Evolutionary conservation across 2,329 filamentous ascomycete species (phyloP), one percentile per base, ranked within the genome.

Genomic region (Neonectria magnoliae): DNA sequence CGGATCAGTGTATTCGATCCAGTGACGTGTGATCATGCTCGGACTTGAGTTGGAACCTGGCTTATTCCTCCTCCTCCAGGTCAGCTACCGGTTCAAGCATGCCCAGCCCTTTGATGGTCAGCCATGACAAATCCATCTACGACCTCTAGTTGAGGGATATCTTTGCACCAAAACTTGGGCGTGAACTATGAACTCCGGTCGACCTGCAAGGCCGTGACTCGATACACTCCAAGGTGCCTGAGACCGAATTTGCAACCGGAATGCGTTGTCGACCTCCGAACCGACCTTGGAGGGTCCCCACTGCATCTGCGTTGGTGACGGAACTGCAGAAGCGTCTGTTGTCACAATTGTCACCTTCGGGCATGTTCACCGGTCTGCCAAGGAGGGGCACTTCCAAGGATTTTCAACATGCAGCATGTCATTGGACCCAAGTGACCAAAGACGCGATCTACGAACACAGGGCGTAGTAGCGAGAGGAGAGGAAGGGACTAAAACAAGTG

Each of bases 291-390:
- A 57, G 69, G 63, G 67, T 67, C 58, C 47, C 48, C 20, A 54
- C 51, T 13, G 48, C 27, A 27, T 72, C 51, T 13, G 48, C 27
- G 31, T 72, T 67, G 67, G 70, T 67, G 64, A 68, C 68, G 57
- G 70, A 68, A 64, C 67, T 63, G 51, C 63, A 36, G 54, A 63
- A 67, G 62, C 56, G 55, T 29, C 47, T 63, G 60, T 36, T 31
- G 51, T 66, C 64, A 54, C 60, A 57, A 38, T 33, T 33, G 38
- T 42, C 50, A 56, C 58, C 47, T 57, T 53, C 54, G 36, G 41
- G 51, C 38, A 55, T 16, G 51, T 53, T 53, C 41, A 56, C 33
- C 52, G 62, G 44, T 11, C 52, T 44, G 27, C 52, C 61, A 58
- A 58, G 48, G 50, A 16, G 25, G 54, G 22, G 57, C 62, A 62